phyloP scores from a whole-genome alignment of 2,329 filamentous ascomycete genomes.

The Dactylellina leptospora region DNA sequence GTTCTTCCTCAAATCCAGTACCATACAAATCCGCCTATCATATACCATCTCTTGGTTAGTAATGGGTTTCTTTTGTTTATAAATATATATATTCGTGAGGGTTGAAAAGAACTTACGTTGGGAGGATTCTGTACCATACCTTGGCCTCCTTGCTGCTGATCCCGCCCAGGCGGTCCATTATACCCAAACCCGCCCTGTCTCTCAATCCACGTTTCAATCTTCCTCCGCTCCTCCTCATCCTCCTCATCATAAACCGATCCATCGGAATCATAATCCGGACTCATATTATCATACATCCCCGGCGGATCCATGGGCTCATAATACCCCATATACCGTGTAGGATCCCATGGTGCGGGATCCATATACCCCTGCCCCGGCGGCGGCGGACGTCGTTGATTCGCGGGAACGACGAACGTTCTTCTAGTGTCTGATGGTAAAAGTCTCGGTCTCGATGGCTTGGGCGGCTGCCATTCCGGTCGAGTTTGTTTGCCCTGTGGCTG shows the following conservation, averaged over 20 bases:
- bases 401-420: not conserved
- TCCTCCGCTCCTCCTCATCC: not conserved
- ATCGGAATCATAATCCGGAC: conserved; percentile 8
- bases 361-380: not conserved
- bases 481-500: not conserved
- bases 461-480: not conserved
- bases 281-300: not conserved
- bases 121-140: too few species aligned
- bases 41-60: too few species aligned
- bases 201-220: not conserved
- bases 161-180: not conserved
- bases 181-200: not conserved
- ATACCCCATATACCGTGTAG: not conserved
- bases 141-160: not conserved
- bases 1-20: too few species aligned
- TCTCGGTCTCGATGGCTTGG: not conserved
- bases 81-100: too few species aligned
- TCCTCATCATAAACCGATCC: not conserved
- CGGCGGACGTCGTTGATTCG: not conserved
- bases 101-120: too few species aligned
- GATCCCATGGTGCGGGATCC: conserved; percentile 5
- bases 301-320: conserved; percentile 1
- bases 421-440: not conserved
- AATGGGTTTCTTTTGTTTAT: too few species aligned
- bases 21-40: too few species aligned